Evolutionary conservation across 495 filamentous ascomycete genomes (phyloP).

Genomic region (Aspergillus nidulans): DNA sequence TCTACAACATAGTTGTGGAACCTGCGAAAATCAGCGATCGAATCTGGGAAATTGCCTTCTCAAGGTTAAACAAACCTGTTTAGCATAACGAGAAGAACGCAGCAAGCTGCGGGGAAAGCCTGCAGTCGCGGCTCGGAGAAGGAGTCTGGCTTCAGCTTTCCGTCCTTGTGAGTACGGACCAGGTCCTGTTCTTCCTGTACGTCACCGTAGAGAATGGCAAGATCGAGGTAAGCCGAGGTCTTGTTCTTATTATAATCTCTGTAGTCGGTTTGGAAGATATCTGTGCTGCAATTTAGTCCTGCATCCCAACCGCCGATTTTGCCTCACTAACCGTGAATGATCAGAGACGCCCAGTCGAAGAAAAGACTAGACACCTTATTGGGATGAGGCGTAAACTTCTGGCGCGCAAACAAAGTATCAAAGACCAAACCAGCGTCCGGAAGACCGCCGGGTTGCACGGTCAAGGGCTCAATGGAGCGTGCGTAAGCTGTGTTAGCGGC

Average conservation of each 20-base stretch:
- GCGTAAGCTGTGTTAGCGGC: slow-evolving; percentile 54
- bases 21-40: slow-evolving; percentile 19
- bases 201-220: slow-evolving; percentile 56
- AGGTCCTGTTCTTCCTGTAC: slow-evolving; percentile 52
- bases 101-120: slow-evolving; percentile 53
- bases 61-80: slow-evolving; percentile 29
- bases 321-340: slow-evolving; percentile 46
- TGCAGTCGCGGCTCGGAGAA: slow-evolving; percentile 54
- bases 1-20: slow-evolving; percentile 80
- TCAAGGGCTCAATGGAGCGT: slow-evolving; percentile 48
- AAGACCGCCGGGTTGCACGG: slow-evolving; percentile 46
- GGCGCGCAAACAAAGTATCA: slow-evolving; percentile 49
- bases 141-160: slow-evolving; percentile 54
- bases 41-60: not conserved
- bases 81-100: slow-evolving; percentile 54
- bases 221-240: slow-evolving; percentile 56
- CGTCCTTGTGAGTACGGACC: slow-evolving; percentile 53
- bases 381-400: slow-evolving; percentile 50
- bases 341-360: slow-evolving; percentile 55
- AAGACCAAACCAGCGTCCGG: slow-evolving; percentile 53
- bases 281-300: slow-evolving; percentile 20
- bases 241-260: slow-evolving; percentile 48
- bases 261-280: slow-evolving; percentile 58
- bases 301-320: slow-evolving; percentile 24
- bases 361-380: slow-evolving; percentile 57